Conservation (phyloP, 2,329 filamentous ascomycete genomes). For the Aureobasidium melanogenum region DNA sequence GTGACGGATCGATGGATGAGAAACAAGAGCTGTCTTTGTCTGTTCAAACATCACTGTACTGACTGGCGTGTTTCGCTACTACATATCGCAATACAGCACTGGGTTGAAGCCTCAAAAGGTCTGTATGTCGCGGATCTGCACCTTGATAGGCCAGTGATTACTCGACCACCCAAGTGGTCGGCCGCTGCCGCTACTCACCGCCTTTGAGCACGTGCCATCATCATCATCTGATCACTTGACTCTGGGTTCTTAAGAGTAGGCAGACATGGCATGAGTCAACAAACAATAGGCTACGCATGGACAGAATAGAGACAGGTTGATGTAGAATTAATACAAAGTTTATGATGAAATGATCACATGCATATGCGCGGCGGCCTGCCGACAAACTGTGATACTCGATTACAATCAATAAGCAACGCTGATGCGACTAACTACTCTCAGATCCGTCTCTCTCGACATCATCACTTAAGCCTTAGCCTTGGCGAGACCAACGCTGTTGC, state of each 20-base stretch:
- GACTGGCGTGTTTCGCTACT: not conserved
- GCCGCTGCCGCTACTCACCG: too few species aligned
- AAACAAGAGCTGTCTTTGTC: not conserved
- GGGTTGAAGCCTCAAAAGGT: not conserved
- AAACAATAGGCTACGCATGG: not conserved
- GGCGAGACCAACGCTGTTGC: slow-evolving; percentile 80
- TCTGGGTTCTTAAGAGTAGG: not conserved
- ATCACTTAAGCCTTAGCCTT: slow-evolving; percentile 52
- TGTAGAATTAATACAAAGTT: not conserved
- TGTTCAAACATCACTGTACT: not conserved
- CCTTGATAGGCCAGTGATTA: not conserved
- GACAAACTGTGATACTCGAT: not conserved
- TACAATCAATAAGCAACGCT: slow-evolving; percentile 1
- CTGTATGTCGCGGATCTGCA: not conserved
- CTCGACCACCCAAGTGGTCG: not conserved
- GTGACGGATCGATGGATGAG: not conserved
- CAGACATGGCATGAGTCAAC: not conserved
- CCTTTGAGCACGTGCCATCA: not conserved
- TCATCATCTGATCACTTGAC: not conserved
- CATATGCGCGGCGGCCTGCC: not conserved
- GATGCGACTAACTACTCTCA: not conserved
- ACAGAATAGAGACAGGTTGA: not conserved
- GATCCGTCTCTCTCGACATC: not conserved
- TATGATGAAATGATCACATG: not conserved
- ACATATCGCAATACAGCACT: not conserved